Conservation (phyloP, 129 eudicot genomes). For the Helianthus tuberosus region DNA sequence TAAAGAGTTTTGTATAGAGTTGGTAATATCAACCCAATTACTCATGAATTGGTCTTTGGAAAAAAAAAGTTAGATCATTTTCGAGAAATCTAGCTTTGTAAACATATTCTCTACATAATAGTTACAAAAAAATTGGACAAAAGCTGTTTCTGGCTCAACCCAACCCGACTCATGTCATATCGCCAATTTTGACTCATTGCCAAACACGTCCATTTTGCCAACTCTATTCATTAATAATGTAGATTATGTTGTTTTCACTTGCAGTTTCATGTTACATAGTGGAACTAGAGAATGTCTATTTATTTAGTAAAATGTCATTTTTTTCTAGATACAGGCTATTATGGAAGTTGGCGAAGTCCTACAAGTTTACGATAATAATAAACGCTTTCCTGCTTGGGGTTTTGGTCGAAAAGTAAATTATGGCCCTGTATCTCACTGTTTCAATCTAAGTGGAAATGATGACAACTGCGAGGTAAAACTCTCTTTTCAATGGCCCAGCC, state of each 20-base stretch:
- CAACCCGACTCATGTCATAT: not conserved
- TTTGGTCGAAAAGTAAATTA: constrained; percentile 69
- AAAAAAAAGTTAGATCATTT: too few relatives aligned
- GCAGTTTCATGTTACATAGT: too few relatives aligned
- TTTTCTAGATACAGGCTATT: constrained; percentile 60
- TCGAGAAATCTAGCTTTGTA: too few relatives aligned
- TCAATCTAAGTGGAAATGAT: constrained; percentile 59
- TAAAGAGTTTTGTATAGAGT: not conserved
- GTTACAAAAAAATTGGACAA: constrained; percentile 9
- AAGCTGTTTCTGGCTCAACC: not conserved
- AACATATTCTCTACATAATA: too few relatives aligned
- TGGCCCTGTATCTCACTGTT: constrained; percentile 59
- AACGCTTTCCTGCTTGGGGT: constrained; percentile 94
- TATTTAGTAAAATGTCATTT: too few relatives aligned
- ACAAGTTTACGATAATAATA: constrained; percentile 90
- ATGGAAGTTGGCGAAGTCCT: constrained; percentile 94
- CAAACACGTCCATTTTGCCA: too few relatives aligned
- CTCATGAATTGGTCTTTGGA: not conserved
- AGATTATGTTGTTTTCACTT: too few relatives aligned
- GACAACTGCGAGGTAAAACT: constrained; percentile 54
- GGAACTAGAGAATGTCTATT: too few relatives aligned
- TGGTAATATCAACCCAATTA: too few relatives aligned
- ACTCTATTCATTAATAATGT: too few relatives aligned
- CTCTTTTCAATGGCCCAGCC: not conserved
- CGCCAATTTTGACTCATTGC: not conserved